Evolutionary conservation across 306 rosid genomes (phyloP), one percentile per base, ranked within the genome.

Genomic region (Pterocarpus santalinus): DNA sequence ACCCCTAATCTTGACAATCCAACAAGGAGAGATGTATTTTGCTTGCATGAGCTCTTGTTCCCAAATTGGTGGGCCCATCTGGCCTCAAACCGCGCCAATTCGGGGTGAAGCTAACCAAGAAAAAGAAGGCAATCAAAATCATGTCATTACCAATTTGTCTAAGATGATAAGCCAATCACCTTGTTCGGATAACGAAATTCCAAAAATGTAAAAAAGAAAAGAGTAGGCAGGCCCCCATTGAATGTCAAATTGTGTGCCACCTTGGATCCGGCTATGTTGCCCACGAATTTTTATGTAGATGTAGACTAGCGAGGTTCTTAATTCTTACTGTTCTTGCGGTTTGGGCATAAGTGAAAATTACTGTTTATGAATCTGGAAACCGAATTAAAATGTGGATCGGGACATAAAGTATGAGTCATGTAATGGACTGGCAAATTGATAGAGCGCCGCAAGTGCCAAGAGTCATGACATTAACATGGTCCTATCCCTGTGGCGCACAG

Each of bases 41-140:
- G 8, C 9, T 39, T 78, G 62, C 69, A 58, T 4, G 70, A 35
- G 33, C 63, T 55, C 13, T 9, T 73, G 80, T 43, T 67, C 61
- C 69, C 34, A 35, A 17, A 11, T 53, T 78, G 81, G 77, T 62
- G 47, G 12, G 75, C 73, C 84, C 16, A 61, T 2, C 3, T 72
- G 75, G 61, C 73, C 71, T 65, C 32, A 75, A 22, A 70, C 60
- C 62, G 85, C 81, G 83, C 81, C 83, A 55, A 57, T 77, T 58
- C 12, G 43, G 53, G 60, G 7, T 28, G 47, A 12, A 61, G 16
- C 8, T 32, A 12, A 69, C 46, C 17, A 65, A 4, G 30, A 61
- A 73, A 5, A 22, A 22, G 3, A 47, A 16, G 33, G 3, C 14
- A 4, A 43, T 41, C 16, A 7, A 70, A 53, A 65, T 13, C 75